Evolutionary conservation across 1,284 basidiomycete genomes (phyloP).

Genomic region (Mycosarcoma maydis): DNA sequence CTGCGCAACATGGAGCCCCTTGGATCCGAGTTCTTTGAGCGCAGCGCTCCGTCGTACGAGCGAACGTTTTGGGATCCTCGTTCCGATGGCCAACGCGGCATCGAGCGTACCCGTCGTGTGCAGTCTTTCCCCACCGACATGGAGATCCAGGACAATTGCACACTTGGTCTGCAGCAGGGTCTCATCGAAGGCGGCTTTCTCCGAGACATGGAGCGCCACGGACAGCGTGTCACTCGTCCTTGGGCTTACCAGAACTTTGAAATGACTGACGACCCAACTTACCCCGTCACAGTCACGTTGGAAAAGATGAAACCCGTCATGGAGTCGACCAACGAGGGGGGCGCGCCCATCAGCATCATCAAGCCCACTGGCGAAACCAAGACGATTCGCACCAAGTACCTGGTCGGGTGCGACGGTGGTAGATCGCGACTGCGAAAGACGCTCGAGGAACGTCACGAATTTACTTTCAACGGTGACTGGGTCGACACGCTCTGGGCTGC

Average conservation of each 20-base stretch:
- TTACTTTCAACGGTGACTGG: conserved; percentile 60
- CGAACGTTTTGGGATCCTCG: conserved; percentile 68
- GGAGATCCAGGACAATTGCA: conserved; percentile 68
- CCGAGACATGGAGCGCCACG: conserved; percentile 67
- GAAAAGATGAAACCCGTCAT: conserved; percentile 61
- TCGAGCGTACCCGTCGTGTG: conserved; percentile 67
- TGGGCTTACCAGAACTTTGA: conserved; percentile 60
- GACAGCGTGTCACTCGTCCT: conserved; percentile 63
- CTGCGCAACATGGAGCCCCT: conserved; percentile 69
- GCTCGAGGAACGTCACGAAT: conserved; percentile 57
- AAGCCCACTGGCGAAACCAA: conserved; percentile 59
- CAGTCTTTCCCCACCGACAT: conserved; percentile 68
- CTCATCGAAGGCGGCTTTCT: conserved; percentile 68
- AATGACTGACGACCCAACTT: conserved; percentile 40
- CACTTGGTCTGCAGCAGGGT: conserved; percentile 68
- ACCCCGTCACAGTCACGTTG: conserved; percentile 58
- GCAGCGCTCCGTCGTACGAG: conserved; percentile 66
- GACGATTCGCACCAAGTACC: conserved; percentile 67
- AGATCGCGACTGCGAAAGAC: conserved; percentile 63
- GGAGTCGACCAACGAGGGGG: conserved; percentile 51
- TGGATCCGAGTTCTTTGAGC: conserved; percentile 59
- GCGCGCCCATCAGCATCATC: conserved; percentile 55
- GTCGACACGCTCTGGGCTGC: conserved; percentile 65
- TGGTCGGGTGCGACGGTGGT: conserved; percentile 68
- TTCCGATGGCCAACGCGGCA: conserved; percentile 58